Evolutionary conservation across 352 stramenopile genomes (phyloP).

Genomic region (Plasmopara halstedii): DNA sequence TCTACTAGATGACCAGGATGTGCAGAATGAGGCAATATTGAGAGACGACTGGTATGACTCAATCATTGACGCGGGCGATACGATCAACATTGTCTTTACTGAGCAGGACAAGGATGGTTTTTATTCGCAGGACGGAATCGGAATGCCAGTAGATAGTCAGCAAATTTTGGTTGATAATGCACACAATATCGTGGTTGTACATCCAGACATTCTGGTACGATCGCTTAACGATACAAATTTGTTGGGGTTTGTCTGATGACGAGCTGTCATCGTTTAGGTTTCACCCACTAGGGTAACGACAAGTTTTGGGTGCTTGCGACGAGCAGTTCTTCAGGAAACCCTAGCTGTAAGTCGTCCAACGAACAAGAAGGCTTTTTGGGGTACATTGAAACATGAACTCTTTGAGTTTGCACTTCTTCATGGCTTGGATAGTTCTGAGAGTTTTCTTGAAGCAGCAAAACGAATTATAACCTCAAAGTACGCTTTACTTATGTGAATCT

Average conservation of each 20-base stretch:
- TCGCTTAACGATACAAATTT: neutral
- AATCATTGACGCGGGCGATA: constrained; percentile 60
- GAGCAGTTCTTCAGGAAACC: constrained; percentile 59
- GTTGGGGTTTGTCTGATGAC: constrained; percentile 1
- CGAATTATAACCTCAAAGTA: constrained; percentile 59
- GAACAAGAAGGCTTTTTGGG: constrained; percentile 56
- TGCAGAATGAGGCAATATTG: constrained; percentile 49
- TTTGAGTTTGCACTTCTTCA: constrained; percentile 56
- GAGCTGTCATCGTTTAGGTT: constrained; percentile 30
- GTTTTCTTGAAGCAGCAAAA: constrained; percentile 34
- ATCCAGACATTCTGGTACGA: constrained; percentile 69
- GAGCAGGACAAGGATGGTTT: constrained; percentile 33
- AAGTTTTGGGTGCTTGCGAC: constrained; percentile 63
- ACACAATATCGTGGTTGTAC: constrained; percentile 53
- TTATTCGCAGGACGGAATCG: constrained; percentile 28
- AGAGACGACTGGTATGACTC: constrained; percentile 74
- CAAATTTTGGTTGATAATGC: constrained; percentile 44
- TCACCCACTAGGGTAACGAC: constrained; percentile 76
- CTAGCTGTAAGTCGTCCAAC: constrained; percentile 50
- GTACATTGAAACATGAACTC: constrained; percentile 79
- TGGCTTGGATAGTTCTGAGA: constrained; percentile 19
- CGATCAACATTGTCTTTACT: constrained; percentile 73
- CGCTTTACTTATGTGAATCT: constrained; percentile 4
- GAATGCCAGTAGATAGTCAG: neutral
- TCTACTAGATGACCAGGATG: constrained; percentile 60